phyloP scores from a whole-genome alignment of 2,329 filamentous ascomycete species.

The Colletotrichum tanaceti region DNA sequence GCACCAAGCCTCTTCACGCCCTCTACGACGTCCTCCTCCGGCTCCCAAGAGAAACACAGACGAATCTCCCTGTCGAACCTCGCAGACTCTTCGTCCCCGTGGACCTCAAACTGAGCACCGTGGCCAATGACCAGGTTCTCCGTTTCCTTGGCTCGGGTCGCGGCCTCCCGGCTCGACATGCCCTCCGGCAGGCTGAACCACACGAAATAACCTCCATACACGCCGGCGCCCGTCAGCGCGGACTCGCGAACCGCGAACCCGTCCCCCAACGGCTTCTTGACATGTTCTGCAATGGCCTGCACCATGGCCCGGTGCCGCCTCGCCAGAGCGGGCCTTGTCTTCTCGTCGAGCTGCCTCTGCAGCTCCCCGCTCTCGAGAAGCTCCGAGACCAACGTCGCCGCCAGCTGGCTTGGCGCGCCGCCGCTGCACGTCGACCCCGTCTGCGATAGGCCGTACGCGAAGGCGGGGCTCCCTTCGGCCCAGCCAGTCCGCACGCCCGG shows the following conservation, averaged over 20 bases:
- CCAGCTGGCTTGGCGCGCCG: constrained; percentile 68
- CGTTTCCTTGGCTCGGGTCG: constrained; percentile 66
- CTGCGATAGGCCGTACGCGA: constrained; percentile 62
- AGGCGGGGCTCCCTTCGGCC: constrained; percentile 76
- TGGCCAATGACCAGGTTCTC: constrained; percentile 76
- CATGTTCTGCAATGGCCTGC: constrained; percentile 62
- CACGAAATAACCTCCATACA: constrained; percentile 86
- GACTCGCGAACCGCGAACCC: constrained; percentile 62
- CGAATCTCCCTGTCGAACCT: constrained; percentile 71
- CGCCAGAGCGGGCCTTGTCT: constrained; percentile 59
- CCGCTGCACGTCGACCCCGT: constrained; percentile 67
- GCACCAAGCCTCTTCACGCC: constrained; percentile 72
- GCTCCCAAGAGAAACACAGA: constrained; percentile 79
- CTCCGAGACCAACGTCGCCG: constrained; percentile 62
- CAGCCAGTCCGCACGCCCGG: constrained; percentile 90
- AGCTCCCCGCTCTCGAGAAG: constrained; percentile 59
- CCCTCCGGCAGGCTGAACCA: constrained; percentile 75
- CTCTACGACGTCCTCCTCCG: constrained; percentile 72
- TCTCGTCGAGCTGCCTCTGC: constrained; percentile 55
- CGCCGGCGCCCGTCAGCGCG: constrained; percentile 51
- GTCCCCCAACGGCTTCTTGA: constrained; percentile 66
- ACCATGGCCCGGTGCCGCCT: constrained; percentile 64
- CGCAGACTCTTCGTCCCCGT: constrained; percentile 63
- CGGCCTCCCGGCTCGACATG: constrained; percentile 65
- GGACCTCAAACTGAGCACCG: constrained; percentile 77